Base-by-base conservation (phyloP, 768 basidiomycete species). In the Russula sp. region DNA sequence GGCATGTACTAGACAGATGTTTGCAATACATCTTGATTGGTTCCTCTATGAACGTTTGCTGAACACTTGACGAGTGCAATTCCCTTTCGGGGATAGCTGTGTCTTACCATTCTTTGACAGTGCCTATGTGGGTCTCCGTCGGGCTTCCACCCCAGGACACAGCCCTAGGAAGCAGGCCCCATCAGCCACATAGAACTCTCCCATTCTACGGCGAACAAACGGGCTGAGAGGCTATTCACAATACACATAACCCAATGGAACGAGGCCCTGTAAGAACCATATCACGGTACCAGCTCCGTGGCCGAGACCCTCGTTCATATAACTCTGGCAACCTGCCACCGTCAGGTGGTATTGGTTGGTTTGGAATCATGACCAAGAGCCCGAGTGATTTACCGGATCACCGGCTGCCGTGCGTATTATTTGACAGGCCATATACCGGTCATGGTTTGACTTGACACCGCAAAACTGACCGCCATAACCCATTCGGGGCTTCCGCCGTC, bases 1-100 rank as follows among this genome's bases (percentile, higher is more conserved):
- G 57, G 29, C 32, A 35, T 63, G 61, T 63, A 63, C 29, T 53
- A 54, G 50, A 35, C 61, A 58, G 35, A 22, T 14, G 9, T 48
- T 22, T 58, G 41, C 39, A 59, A 63, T 63, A 54, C 52, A 63
- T 16, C 38, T 8, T 20, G 9, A 48, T 48, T 47, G 51, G 57
- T 32, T 13, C 16, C 16, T 38, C 35, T 20, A 35, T 25, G 47
- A 20, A 60, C 36, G 51, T 34, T 29, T 18, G 29, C 8, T 25
- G 22, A 48, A 43, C 34, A 29, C 7, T 20, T 35, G 34, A 16
- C 48, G 10, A 35, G 32, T 14, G 36, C 8, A 38, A 38, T 29
- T 47, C 14, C 3, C 16, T 41, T 7, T 35, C 32, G 20, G 48
- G 29, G n/a, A 3, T 29, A 16, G 20, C 25, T 18, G 9, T 14